Conservation (phyloP, 2,329 filamentous ascomycete genomes). For the Parascedosporium putredinis region DNA sequence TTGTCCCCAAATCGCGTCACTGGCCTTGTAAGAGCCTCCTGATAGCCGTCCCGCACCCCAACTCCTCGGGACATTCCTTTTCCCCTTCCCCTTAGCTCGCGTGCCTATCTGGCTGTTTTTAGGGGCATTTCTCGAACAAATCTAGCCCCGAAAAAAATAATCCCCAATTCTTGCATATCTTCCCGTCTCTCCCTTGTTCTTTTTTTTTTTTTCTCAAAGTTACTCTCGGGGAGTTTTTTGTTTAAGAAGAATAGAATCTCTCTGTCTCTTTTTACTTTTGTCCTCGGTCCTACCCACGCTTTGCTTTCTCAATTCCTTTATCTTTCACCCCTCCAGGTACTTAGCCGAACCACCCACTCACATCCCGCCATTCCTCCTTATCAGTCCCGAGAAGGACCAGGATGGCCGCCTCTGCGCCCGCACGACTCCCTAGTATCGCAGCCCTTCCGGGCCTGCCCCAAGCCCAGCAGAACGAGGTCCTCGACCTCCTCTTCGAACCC, state of each 20-base stretch:
- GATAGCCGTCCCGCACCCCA: background rate
- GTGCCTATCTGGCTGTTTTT: background rate
- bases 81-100: background rate
- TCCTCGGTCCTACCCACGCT: background rate
- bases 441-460: slow-evolving; percentile 46
- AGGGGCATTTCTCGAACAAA: background rate
- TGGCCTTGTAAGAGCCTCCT: background rate
- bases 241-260: too few species aligned
- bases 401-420: slow-evolving; percentile 8
- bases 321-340: background rate
- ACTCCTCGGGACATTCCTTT: too few species aligned
- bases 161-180: background rate
- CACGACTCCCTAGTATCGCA: slow-evolving; percentile 43
- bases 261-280: background rate
- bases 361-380: background rate
- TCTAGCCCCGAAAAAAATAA: background rate
- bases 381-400: background rate
- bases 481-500: slow-evolving; percentile 80
- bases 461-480: slow-evolving; percentile 41
- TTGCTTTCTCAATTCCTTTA: background rate
- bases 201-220: background rate
- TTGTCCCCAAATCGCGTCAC: slow-evolving; percentile 6
- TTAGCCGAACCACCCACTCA: background rate
- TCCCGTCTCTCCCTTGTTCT: background rate
- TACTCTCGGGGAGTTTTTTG: too few species aligned